Evolutionary conservation across 768 basidiomycete species (phyloP).

Genomic region (Lentinula guzmanii): DNA sequence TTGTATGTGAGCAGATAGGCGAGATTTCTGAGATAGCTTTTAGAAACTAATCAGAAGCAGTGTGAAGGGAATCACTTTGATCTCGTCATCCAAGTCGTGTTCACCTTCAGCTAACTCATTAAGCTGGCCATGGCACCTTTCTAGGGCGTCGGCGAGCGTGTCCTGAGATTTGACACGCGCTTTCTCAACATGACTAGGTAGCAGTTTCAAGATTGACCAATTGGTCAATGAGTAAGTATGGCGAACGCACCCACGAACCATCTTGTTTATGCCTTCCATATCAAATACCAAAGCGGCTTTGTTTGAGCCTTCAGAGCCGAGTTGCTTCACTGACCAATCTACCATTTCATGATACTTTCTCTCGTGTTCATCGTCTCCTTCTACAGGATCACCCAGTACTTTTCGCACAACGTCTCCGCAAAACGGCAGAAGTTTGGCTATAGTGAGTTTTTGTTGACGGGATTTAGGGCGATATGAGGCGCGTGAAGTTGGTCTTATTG

Average conservation of each 20-base stretch:
- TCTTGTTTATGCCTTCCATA: slow-evolving; percentile 47
- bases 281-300: slow-evolving; percentile 56
- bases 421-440: slow-evolving; percentile 48
- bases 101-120: slow-evolving; percentile 42
- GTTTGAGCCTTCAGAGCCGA: slow-evolving; percentile 42
- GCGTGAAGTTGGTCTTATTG: slow-evolving; percentile 33
- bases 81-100: slow-evolving; percentile 59
- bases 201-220: slow-evolving; percentile 23
- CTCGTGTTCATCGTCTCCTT: slow-evolving; percentile 33
- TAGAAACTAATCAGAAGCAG: slow-evolving; percentile 1
- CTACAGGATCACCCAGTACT: slow-evolving; percentile 11
- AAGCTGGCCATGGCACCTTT: slow-evolving; percentile 44
- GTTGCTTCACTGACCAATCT: slow-evolving; percentile 31
- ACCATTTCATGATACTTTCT: slow-evolving; percentile 49
- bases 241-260: slow-evolving; percentile 46
- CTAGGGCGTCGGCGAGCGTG: slow-evolving; percentile 52
- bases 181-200: slow-evolving; percentile 43
- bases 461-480: slow-evolving; percentile 40
- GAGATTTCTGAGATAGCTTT: slow-evolving; percentile 36
- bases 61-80: slow-evolving; percentile 37
- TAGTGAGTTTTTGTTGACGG: slow-evolving; percentile 32
- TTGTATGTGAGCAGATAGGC: slow-evolving; percentile 67
- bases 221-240: slow-evolving; percentile 2
- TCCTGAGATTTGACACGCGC: slow-evolving; percentile 66
- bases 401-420: slow-evolving; percentile 45